Evolutionary conservation across 495 filamentous ascomycete genomes (phyloP), one percentile per base, ranked within the genome.

Genomic region (Aspergillus wentii): DNA sequence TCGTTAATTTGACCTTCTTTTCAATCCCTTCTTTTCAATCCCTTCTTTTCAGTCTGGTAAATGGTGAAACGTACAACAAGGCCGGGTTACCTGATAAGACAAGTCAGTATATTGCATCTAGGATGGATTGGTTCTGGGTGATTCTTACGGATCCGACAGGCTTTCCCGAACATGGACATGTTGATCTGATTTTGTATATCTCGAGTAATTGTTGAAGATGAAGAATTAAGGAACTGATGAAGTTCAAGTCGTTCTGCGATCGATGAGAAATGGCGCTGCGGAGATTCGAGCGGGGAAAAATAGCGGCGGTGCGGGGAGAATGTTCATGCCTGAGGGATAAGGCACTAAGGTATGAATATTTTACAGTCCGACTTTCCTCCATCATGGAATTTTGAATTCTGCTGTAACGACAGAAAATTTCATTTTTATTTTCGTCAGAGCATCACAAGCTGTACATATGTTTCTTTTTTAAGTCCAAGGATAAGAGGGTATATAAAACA

Each of bases 71-170:
- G 45, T 61, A 87, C 83, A 88, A 85, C 38, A 88, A 59, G 25
- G 75, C 81, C 20, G 83, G 82, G 52, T 80, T 80, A 28, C 72
- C 83, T 86, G n/a, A n/a, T n/a, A n/a, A 43, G 11, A 16, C 10
- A 17, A 23, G 41, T 64, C 46, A 55, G 56, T 40, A 34, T 16
- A 22, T 13, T 48, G 32, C 5, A 15, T 26, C n/a, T n/a, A 30
- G 29, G 30, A 1, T 28, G 1, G 16, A 2, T 7, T 11, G 17
- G 30, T 6, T 41, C 46, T 17, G 27, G 33, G 4, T 8, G 19
- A 18, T 41, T 26, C 58, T 41, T 44, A 68, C 66, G 54, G 31
- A 70, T 70, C 1, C 64, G 59, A 20, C 46, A 49, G 5, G 59
- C 51, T 41, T 57, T 53, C 8, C 54, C 26, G 14, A 59, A 26